Evolutionary conservation across 129 eudicot species (phyloP), one percentile per base, ranked within the genome.

Genomic region (Chrysanthemum makinoi): DNA sequence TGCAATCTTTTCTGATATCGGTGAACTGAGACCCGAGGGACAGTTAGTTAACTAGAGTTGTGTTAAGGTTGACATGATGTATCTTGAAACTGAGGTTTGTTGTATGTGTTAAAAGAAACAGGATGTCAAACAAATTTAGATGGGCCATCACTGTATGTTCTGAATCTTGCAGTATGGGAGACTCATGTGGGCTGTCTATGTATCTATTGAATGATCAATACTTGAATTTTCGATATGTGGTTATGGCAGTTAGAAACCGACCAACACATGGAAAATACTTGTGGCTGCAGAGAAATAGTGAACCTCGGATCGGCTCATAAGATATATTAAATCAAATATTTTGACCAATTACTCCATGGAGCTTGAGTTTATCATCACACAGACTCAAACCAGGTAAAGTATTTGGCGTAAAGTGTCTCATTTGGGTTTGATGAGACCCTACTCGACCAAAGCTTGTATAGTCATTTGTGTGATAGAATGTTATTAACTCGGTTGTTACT

Each of bases 141-240:
- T 80, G 90, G 80, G 77, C 75, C 81, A 72, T 59, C 35, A 69
- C 74, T 81, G 82, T 62, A 56, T 80, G 86, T 67, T 77, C 30
- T 75, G 79, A 63, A 80, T 80, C 79, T 71, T 39, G 73, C 82
- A 78, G 85, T 74, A 88, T 85, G 91, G 91, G 82, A 30, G 64
- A 66, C 81, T 80, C 95, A 85, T 88, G 80, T 85, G 95, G 86
- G 76, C 56, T 88, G 95, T 83, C 90, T 80, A 54, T 74, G 66
- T 68, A 26, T 74, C 51, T 72, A 39, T 72, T 47, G 49, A 22
- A 71, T 58, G 66, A 58, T 20, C 22, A 58, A 19, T 56, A 57
- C 43, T 57, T 57, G 75, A 18, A 43, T 13, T 47, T 54, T 66
- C 10, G 56, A 35, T 14, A 47, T 68, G 61, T 68, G 49, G 72